A percentile compares a stretch with the other conserved stretches of the same genome.
These are phyloP conservation scores for Ustilago shanxiensis DNA, from an alignment of 1,284 basidiomycete species.

Conservation along the genomic window DNA sequence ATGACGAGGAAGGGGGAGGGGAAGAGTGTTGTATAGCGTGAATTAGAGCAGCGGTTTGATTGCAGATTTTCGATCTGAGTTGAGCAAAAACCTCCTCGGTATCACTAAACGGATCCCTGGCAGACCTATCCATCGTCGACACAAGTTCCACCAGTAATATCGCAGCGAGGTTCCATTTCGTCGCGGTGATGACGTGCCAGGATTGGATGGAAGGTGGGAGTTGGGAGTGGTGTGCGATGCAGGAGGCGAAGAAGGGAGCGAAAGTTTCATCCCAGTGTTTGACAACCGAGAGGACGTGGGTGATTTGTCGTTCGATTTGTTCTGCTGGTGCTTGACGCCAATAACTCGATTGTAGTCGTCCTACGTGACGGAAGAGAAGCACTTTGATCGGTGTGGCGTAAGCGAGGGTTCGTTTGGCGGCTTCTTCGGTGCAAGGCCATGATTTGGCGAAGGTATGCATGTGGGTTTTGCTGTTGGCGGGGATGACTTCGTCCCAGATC, in stretches of 20 bases:
- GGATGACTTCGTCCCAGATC: conserved; percentile 51
- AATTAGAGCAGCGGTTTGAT: conserved; percentile 42
- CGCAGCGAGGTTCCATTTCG: conserved; percentile 43
- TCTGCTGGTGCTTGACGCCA: conserved; percentile 37
- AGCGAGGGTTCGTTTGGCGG: conserved; percentile 31
- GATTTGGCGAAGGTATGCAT: conserved; percentile 30
- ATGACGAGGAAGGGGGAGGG: too few species aligned
- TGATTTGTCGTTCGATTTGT: conserved; percentile 40
- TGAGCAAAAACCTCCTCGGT: conserved; percentile 29
- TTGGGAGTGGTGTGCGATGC: conserved; percentile 26
- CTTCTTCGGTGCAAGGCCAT: conserved; percentile 40
- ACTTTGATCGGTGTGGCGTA: conserved; percentile 48
- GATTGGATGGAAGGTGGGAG: conserved; percentile 36
- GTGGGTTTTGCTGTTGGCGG: conserved; percentile 29
- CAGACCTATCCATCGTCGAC: conserved; percentile 29
- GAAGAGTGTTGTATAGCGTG: conserved; percentile 41
- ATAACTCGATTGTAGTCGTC: conserved; percentile 37
- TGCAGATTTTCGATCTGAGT: conserved; percentile 29
- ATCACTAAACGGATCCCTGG: conserved; percentile 25
- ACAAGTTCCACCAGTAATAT: conserved; percentile 44
- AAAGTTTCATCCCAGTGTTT: conserved; percentile 43
- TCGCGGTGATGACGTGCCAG: conserved; percentile 41
- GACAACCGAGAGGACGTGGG: conserved; percentile 32
- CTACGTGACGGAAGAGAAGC: conserved; percentile 46
- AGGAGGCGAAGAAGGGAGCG: conserved; percentile 38